Conservation (phyloP, 1,139 yeast genomes). For the Nakaseomyces kungkrabaensis region DNA sequence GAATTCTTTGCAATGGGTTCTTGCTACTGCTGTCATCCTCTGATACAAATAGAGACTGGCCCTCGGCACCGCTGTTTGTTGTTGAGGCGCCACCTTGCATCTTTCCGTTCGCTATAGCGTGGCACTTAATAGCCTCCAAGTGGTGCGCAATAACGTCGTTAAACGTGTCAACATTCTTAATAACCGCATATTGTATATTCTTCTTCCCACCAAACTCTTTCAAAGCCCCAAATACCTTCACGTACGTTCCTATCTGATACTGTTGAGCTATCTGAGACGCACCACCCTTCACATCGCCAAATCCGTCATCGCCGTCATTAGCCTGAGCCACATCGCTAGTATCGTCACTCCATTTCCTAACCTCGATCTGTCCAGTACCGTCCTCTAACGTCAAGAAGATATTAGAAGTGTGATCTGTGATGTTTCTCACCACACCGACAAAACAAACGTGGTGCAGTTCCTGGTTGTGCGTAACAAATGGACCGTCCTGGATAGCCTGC, state of each 20-base stretch:
- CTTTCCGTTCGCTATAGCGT: conserved; percentile 35
- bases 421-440: conserved; percentile 56
- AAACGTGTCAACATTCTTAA: conserved; percentile 53
- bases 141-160: conserved; percentile 73
- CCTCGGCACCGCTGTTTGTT: conserved; percentile 16
- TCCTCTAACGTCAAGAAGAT: conserved; percentile 61
- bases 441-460: conserved; percentile 52
- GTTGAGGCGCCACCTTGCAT: conserved; percentile 13
- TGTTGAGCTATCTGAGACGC: conserved; percentile 27
- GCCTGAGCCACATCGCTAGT: conserved; percentile 30
- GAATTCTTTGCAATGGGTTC: conserved; percentile 34
- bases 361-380: conserved; percentile 70
- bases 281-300: conserved; percentile 22
- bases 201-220: conserved; percentile 62
- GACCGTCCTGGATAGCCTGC: conserved; percentile 65
- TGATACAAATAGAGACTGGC: conserved; percentile 39
- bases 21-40: conserved; percentile 31
- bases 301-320: conserved; percentile 23
- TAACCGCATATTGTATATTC: conserved; percentile 53
- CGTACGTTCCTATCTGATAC: conserved; percentile 42
- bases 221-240: conserved; percentile 61
- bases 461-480: conserved; percentile 55
- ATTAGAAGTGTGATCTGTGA: conserved; percentile 44
- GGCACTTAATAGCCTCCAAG: conserved; percentile 59
- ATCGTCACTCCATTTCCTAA: conserved; percentile 62